These are phyloP conservation scores for Hanseniaspora lachancei DNA, from an alignment of 805 yeast species.

Conservation along the genomic window DNA sequence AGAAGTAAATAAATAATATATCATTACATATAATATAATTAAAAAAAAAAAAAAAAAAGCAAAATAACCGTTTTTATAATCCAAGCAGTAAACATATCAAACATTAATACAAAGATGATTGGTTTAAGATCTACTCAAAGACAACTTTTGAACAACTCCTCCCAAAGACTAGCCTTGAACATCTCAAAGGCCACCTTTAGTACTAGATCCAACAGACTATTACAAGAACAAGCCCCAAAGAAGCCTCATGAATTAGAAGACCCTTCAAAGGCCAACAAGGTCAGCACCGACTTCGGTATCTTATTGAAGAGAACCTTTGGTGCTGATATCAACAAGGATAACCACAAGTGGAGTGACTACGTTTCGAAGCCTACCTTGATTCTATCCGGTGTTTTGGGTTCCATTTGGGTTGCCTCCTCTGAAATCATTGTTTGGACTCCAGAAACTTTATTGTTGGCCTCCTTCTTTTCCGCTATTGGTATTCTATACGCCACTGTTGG, in stretches of 20 bases:
- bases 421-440: constrained; percentile 88
- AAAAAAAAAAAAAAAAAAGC: background rate
- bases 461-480: constrained; percentile 65
- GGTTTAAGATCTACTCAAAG: constrained; percentile 13
- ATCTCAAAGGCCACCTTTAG: constrained; percentile 10
- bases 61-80: background rate
- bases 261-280: constrained; percentile 8
- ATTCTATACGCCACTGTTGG: constrained; percentile 77
- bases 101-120: background rate
- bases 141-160: constrained; percentile 11
- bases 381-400: constrained; percentile 90
- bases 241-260: constrained; percentile 13
- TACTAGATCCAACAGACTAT: constrained; percentile 8
- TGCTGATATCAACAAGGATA: constrained; percentile 12
- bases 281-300: constrained; percentile 9
- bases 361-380: constrained; percentile 71
- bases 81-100: background rate
- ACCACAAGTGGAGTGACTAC: constrained; percentile 13
- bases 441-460: constrained; percentile 72
- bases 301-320: constrained; percentile 12
- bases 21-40: background rate
- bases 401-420: constrained; percentile 85
- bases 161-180: constrained; percentile 11
- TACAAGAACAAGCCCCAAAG: constrained; percentile 13
- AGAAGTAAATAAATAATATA: too few relatives aligned